Evolutionary conservation across 1,284 basidiomycete species (phyloP).

Genomic region (Stereum hirsutum): DNA sequence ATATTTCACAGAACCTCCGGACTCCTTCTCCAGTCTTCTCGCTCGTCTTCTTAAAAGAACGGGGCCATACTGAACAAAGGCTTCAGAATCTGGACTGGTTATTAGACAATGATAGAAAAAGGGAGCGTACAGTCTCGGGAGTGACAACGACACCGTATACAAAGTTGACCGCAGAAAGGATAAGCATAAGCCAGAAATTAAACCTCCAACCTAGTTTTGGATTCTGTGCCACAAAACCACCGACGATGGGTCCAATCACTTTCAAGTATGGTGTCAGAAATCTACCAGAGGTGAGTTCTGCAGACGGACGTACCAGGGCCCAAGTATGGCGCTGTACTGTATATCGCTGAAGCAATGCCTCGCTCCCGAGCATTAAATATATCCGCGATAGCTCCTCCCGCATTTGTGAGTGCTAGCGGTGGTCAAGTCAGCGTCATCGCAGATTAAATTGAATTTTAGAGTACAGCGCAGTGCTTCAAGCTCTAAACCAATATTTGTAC

Average conservation of each 20-base stretch:
- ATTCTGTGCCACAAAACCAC: conserved; percentile 46
- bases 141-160: conserved; percentile 34
- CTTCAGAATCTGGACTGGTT: neutral
- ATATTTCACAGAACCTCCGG: conserved; percentile 32
- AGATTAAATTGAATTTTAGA: too few relatives aligned
- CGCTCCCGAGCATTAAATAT: conserved; percentile 51
- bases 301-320: conserved; percentile 47
- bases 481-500: neutral
- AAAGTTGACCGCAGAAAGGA: conserved; percentile 41
- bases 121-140: conserved; percentile 36
- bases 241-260: conserved; percentile 57
- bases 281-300: neutral
- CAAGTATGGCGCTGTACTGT: conserved; percentile 61
- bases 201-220: conserved; percentile 52
- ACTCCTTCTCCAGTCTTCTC: conserved; percentile 32
- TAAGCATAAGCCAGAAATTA: conserved; percentile 67
- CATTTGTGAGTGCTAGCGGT: conserved; percentile 57
- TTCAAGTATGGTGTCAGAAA: neutral
- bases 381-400: conserved; percentile 52
- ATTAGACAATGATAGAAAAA: neutral
- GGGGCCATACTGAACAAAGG: conserved; percentile 54
- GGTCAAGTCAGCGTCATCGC: too few relatives aligned
- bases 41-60: conserved; percentile 56
- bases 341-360: conserved; percentile 50
- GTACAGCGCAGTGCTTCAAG: conserved; percentile 8